Conservation (phyloP, 2,329 filamentous ascomycete genomes). For the Phialocephala subalpina region DNA sequence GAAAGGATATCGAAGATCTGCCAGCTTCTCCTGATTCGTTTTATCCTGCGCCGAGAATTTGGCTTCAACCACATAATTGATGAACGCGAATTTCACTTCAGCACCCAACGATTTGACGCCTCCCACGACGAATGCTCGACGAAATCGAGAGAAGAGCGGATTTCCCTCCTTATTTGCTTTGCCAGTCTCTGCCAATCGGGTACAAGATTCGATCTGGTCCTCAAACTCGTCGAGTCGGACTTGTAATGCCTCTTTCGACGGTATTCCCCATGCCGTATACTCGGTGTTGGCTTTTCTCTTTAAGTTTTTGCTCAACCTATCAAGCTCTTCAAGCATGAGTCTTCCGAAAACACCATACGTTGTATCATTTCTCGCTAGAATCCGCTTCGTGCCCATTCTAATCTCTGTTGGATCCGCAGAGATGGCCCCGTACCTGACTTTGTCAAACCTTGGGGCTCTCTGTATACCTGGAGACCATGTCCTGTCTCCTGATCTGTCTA, state of each 20-base stretch:
- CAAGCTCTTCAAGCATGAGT: constrained; percentile 24
- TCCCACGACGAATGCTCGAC: constrained; percentile 63
- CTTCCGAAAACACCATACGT: constrained; percentile 31
- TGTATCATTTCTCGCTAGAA: constrained; percentile 7
- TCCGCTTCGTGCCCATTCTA: neutral
- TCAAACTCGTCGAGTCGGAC: constrained; percentile 27
- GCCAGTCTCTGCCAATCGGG: constrained; percentile 25
- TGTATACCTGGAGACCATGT: no score
- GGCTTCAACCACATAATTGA: constrained; percentile 64
- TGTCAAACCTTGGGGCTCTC: neutral
- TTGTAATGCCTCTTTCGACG: constrained; percentile 25
- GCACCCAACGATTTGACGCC: constrained; percentile 59
- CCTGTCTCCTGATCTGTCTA: no score
- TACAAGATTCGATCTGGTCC: constrained; percentile 23
- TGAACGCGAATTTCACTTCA: constrained; percentile 75
- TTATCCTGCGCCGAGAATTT: constrained; percentile 60
- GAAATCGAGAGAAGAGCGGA: constrained; percentile 49
- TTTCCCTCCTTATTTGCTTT: constrained; percentile 29
- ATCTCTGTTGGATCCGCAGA: neutral
- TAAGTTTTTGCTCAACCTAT: constrained; percentile 14
- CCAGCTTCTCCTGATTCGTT: constrained; percentile 63
- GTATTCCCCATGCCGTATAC: constrained; percentile 28
- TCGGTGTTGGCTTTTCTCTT: constrained; percentile 9
- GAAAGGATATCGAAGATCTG: constrained; percentile 86
- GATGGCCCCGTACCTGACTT: neutral